Conservation (phyloP, 331 rosid genomes). For the Cydonia oblonga region DNA sequence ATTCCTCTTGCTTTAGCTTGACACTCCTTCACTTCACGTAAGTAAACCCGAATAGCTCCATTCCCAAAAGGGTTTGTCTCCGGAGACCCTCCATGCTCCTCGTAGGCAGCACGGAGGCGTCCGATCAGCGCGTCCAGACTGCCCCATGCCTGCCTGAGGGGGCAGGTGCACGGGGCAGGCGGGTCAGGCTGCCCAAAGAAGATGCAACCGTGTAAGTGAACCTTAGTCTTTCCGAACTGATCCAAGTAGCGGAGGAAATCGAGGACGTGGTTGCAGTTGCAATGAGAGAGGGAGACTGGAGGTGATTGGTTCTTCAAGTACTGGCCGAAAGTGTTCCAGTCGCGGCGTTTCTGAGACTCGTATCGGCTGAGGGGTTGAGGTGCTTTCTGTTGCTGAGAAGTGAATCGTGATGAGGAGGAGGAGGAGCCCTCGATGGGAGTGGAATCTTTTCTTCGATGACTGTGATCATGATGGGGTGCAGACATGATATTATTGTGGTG, state of each 20-base stretch:
- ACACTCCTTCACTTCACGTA: constrained; percentile 77
- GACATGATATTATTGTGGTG: background rate
- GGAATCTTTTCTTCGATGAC: constrained; percentile 26
- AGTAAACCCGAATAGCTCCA: constrained; percentile 62
- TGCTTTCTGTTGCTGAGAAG: background rate
- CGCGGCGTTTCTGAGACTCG: constrained; percentile 75
- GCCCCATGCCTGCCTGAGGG: constrained; percentile 87
- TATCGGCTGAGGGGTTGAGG: constrained; percentile 50
- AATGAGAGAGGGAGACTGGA: constrained; percentile 48
- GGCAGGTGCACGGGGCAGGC: constrained; percentile 82
- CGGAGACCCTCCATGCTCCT: constrained; percentile 70
- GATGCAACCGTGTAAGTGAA: constrained; percentile 61
- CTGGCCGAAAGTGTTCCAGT: constrained; percentile 87
- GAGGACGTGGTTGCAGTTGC: constrained; percentile 71
- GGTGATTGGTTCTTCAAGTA: constrained; percentile 67
- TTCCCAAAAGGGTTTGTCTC: constrained; percentile 73
- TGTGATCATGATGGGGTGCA: background rate
- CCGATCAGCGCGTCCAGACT: constrained; percentile 88
- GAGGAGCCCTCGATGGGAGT: constrained; percentile 28
- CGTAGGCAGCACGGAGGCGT: constrained; percentile 72
- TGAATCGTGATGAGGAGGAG: constrained; percentile 39
- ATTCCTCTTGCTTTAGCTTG: constrained; percentile 83
- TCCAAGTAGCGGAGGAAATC: constrained; percentile 83
- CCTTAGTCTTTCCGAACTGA: constrained; percentile 88
- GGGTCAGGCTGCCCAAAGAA: constrained; percentile 91